Base-by-base conservation (phyloP, 2,329 filamentous ascomycete genomes). In the Dactylella cylindrospora region DNA sequence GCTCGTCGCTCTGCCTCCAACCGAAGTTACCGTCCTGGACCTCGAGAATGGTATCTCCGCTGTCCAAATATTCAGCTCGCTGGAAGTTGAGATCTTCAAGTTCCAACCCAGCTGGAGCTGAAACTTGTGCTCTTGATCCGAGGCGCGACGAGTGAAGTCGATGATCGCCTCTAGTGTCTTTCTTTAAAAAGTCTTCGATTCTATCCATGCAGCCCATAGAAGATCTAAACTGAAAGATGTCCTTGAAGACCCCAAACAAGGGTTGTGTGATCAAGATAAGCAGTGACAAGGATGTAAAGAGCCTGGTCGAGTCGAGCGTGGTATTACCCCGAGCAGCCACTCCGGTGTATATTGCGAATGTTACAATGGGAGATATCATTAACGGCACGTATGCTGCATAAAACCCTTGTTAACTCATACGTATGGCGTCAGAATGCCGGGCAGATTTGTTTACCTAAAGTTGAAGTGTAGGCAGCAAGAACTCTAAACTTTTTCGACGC, bases 281-380 rank as follows among this genome's bases (percentile, higher is more conserved):
- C 1, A 75, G 65, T 5, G 73, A 73, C 2, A 75, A 52, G 0
- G 72, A 70, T 0, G 73, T 75, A 43, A 74, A 75, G 1, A 72
- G 51, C 4, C 57, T 28, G 5, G 53, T 49, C 3, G 59, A 25
- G 20, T 54, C 52, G 10, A 64, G 41, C 2, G 35, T 50, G n/a
- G 35, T 45, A 15, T 45, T 17, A 13, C 44, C 44, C 1, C 44
- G 52, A 20, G 44, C 9, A 2, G 52, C 52, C 3, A 62, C 19
- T 12, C 19, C 43, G 1, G 55, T 25, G 33, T 65, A 68, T 15
- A 65, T 41, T 1, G 51, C 65, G 38, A 68, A 68, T 2, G 66
- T 68, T 12, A 66, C 53, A 17, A 66, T 57, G 9, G 67, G 67
- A 6, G 65, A 52, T 10, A 66, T 17, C 38, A 61, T 61, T 6